A percentile compares a stretch with the other conserved stretches of the same genome.
These are phyloP conservation scores for Davidsoniella australis DNA, from an alignment of 2,329 filamentous ascomycete species.

Conservation along the genomic window DNA sequence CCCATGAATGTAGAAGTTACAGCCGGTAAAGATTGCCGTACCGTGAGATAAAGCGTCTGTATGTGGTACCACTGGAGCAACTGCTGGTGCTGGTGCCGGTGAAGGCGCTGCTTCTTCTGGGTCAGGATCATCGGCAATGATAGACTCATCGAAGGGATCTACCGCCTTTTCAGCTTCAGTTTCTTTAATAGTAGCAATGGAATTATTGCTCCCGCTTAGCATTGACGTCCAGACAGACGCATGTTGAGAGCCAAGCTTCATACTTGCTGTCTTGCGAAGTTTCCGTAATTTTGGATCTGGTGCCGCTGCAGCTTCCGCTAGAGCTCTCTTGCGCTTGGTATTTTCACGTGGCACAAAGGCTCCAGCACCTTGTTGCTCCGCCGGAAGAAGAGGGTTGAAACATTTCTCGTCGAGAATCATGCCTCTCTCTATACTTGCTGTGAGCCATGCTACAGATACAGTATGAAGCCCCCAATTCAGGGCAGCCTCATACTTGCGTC, in stretches of 20 bases:
- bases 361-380: constrained; percentile 55
- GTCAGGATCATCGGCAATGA: background rate
- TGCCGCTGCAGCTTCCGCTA: constrained; percentile 20
- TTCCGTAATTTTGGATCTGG: constrained; percentile 53
- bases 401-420: constrained; percentile 81
- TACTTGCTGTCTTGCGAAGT: constrained; percentile 71
- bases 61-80: constrained; percentile 3
- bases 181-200: background rate
- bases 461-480: constrained; percentile 63
- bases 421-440: constrained; percentile 64
- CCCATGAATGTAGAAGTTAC: constrained; percentile 42
- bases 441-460: constrained; percentile 71
- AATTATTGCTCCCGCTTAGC: constrained; percentile 28
- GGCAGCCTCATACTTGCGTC: constrained; percentile 84
- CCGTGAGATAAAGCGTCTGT: constrained; percentile 14
- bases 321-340: constrained; percentile 5
- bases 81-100: background rate
- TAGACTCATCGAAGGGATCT: constrained; percentile 6
- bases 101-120: background rate
- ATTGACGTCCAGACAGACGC: constrained; percentile 87
- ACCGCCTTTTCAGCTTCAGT: background rate
- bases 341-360: constrained; percentile 25
- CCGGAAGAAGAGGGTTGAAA: constrained; percentile 59
- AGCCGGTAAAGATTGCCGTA: constrained; percentile 34
- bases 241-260: constrained; percentile 62